Percentiles rank a stretch among this genome's conserved stretches.
Evolutionary conservation across 164 flowering plant genomes (phyloP).

Genomic region (Magnolia sinica): DNA sequence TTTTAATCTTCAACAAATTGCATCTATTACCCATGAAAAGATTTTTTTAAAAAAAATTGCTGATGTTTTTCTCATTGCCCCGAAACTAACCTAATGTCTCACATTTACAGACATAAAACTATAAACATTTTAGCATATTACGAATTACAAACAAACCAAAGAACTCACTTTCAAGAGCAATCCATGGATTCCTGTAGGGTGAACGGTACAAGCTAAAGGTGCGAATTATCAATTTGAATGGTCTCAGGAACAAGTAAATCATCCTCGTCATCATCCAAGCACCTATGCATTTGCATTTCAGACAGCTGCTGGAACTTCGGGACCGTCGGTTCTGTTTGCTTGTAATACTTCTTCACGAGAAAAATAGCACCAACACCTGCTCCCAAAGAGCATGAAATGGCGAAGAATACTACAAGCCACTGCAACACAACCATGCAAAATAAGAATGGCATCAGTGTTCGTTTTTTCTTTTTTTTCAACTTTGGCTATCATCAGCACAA

Average conservation of each 20-base stretch:
- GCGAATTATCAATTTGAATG: conserved; percentile 11
- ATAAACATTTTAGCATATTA: neutral
- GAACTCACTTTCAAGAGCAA: neutral
- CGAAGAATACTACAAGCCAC: conserved; percentile 12
- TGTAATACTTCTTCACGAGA: conserved; percentile 2
- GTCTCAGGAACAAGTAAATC: conserved; percentile 8
- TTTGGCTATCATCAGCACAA: neutral
- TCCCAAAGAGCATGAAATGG: conserved; percentile 14
- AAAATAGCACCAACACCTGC: conserved; percentile 14
- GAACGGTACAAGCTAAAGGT: conserved; percentile 7
- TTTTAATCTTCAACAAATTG: neutral
- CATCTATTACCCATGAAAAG: too few relatives aligned
- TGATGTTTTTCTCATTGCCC: neutral
- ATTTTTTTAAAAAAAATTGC: neutral
- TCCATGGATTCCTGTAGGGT: neutral
- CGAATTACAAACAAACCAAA: neutral
- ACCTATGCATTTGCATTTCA: conserved; percentile 15
- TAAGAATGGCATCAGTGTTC: neutral
- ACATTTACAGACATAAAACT: neutral
- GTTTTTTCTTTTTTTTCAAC: neutral
- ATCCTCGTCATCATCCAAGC: conserved; percentile 23
- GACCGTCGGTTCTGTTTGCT: neutral
- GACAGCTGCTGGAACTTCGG: conserved; percentile 25
- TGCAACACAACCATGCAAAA: conserved; percentile 3
- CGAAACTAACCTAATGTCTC: neutral